Conservation (phyloP, 441 rosid genomes). For the Brassica balearica region DNA sequence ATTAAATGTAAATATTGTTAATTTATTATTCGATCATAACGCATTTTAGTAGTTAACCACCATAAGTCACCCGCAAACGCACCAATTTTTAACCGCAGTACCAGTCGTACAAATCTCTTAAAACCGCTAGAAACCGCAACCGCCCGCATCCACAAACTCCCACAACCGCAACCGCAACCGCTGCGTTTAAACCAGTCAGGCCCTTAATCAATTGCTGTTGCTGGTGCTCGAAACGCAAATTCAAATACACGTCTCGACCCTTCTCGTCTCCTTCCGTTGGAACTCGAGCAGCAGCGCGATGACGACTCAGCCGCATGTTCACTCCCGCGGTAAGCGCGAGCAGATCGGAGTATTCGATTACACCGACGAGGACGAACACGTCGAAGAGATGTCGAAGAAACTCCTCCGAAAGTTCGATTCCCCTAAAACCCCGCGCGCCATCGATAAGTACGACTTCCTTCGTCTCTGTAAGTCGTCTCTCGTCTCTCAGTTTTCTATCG, state of each 20-base stretch:
- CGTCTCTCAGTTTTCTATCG: neutral
- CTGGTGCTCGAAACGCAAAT: neutral
- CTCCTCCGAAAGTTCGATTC: constrained; percentile 39
- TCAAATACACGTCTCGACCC: constrained; percentile 32
- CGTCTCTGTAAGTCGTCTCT: constrained; percentile 50
- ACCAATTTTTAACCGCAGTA: too few species aligned
- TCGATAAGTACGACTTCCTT: constrained; percentile 55
- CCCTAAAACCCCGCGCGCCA: constrained; percentile 34
- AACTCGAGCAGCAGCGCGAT: constrained; percentile 33
- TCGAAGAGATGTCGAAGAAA: constrained; percentile 45
- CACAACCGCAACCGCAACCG: too few species aligned
- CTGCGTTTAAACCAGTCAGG: too few species aligned
- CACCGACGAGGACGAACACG: constrained; percentile 56
- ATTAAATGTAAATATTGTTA: too few species aligned
- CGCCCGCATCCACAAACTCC: too few species aligned
- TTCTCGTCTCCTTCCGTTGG: constrained; percentile 11
- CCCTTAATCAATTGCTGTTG: neutral
- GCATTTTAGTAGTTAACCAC: too few species aligned
- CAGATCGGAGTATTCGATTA: constrained; percentile 54
- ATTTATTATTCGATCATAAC: too few species aligned
- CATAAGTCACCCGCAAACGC: too few species aligned
- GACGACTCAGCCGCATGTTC: constrained; percentile 47
- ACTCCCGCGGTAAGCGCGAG: constrained; percentile 19
- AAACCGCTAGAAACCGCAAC: too few species aligned
- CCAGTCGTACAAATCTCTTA: too few species aligned